phyloP scores from a whole-genome alignment of 257 asterid species.

The Nicotiana paniculata region DNA sequence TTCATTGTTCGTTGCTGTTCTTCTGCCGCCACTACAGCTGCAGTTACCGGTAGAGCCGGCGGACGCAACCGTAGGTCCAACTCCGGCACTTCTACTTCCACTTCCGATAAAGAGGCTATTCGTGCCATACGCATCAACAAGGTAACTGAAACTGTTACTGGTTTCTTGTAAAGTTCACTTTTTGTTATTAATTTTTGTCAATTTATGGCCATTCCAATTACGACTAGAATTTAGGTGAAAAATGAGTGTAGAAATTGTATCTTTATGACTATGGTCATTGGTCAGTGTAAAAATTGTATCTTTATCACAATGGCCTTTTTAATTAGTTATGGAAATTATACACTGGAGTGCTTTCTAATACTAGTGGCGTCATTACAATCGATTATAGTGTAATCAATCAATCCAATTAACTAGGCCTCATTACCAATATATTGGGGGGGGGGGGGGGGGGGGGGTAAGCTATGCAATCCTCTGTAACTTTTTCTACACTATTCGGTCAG shows the following conservation, averaged over 20 bases:
- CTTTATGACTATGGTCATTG: not conserved
- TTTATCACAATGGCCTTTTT: not conserved
- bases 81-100: slow-evolving; percentile 35
- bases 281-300: not conserved
- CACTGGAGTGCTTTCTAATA: not conserved
- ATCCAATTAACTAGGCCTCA: not conserved
- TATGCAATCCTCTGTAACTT: not conserved
- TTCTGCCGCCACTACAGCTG: slow-evolving; percentile 20
- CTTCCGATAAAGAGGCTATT: slow-evolving; percentile 84
- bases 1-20: slow-evolving; percentile 46
- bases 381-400: not conserved
- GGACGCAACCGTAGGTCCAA: slow-evolving; percentile 48
- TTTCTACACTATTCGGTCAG: not conserved
- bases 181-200: not conserved
- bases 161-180: not conserved
- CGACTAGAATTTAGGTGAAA: not conserved
- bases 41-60: slow-evolving; percentile 18
- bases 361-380: not conserved
- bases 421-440: not conserved
- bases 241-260: not conserved
- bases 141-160: slow-evolving; percentile 24
- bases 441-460: not conserved
- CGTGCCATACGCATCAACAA: slow-evolving; percentile 80
- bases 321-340: not conserved
- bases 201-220: not conserved